A percentile compares a stretch with the other conserved stretches of the same genome.
Evolutionary conservation across 768 basidiomycete genomes (phyloP).

Genomic region (Mycena sanguinolenta): DNA sequence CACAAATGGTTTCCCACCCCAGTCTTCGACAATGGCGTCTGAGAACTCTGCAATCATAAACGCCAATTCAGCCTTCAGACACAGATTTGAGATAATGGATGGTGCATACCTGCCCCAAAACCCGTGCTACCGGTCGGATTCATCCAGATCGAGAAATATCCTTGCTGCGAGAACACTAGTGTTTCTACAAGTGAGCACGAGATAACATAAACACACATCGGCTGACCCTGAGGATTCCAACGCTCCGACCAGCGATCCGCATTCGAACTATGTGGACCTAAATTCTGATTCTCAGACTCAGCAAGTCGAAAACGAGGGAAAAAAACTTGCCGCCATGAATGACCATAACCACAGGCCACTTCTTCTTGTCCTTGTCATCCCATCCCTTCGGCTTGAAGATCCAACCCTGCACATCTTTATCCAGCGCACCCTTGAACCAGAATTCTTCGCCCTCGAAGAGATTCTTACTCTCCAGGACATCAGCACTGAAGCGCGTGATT

Average conservation of each 20-base stretch:
- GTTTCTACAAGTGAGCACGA: background rate
- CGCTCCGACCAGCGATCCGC: slow-evolving; percentile 81
- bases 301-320: background rate
- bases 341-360: slow-evolving; percentile 84
- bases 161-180: slow-evolving; percentile 85
- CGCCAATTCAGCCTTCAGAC: background rate
- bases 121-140: slow-evolving; percentile 97
- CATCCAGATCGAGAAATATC: slow-evolving; percentile 89
- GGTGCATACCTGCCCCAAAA: slow-evolving; percentile 92
- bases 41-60: slow-evolving; percentile 75
- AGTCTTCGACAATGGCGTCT: slow-evolving; percentile 82
- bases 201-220: background rate
- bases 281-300: background rate
- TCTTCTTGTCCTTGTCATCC: slow-evolving; percentile 72
- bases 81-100: too few species aligned
- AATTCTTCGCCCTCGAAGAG: slow-evolving; percentile 82
- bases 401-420: slow-evolving; percentile 87
- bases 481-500: slow-evolving; percentile 75
- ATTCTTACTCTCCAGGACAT: slow-evolving; percentile 67
- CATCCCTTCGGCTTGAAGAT: slow-evolving; percentile 85
- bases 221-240: slow-evolving; percentile 89
- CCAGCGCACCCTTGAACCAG: slow-evolving; percentile 89
- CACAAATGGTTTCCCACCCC: slow-evolving; percentile 89
- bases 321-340: slow-evolving; percentile 75
- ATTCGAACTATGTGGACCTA: slow-evolving; percentile 85